Percentiles rank a stretch among this genome's conserved stretches.
These are phyloP conservation scores for Cryptosporidium felis DNA, from an alignment of 169 alveolate genomes.

Conservation along the genomic window DNA sequence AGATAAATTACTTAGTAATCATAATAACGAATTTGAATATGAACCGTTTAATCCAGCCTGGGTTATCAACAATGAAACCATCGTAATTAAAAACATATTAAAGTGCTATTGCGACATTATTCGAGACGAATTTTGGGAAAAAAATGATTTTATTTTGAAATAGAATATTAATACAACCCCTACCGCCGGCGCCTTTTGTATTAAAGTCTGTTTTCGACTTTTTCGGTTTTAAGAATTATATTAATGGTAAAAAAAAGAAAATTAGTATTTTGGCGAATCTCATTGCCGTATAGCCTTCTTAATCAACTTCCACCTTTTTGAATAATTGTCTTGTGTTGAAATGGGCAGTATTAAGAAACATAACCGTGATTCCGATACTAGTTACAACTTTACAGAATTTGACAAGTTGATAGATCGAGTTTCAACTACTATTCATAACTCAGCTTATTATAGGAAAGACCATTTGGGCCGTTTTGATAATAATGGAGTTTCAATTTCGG, in stretches of 20 bases:
- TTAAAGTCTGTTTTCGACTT: too few species aligned
- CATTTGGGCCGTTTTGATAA: too few species aligned
- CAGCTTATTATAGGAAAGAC: background rate
- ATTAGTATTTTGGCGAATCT: too few species aligned
- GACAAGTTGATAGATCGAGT: background rate
- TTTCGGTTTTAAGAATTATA: too few species aligned
- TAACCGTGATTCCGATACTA: too few species aligned
- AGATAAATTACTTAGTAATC: background rate
- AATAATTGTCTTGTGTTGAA: too few species aligned
- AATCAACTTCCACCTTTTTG: too few species aligned
- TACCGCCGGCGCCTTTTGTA: constrained; percentile 4
- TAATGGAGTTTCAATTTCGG: background rate
- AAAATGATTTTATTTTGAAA: constrained; percentile 27
- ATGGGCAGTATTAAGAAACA: too few species aligned
- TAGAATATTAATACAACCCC: background rate
- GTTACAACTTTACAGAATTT: background rate
- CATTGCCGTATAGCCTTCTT: too few species aligned
- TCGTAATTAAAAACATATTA: background rate
- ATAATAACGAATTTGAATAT: background rate
- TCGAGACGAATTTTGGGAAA: constrained; percentile 46
- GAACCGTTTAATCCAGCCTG: constrained; percentile 22
- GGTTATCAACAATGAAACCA: background rate
- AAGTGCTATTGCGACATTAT: constrained; percentile 43
- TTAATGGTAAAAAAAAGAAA: too few species aligned
- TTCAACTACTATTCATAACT: background rate